Conservation (phyloP, 2,329 filamentous ascomycete species). For the Alternaria gansuensis region DNA sequence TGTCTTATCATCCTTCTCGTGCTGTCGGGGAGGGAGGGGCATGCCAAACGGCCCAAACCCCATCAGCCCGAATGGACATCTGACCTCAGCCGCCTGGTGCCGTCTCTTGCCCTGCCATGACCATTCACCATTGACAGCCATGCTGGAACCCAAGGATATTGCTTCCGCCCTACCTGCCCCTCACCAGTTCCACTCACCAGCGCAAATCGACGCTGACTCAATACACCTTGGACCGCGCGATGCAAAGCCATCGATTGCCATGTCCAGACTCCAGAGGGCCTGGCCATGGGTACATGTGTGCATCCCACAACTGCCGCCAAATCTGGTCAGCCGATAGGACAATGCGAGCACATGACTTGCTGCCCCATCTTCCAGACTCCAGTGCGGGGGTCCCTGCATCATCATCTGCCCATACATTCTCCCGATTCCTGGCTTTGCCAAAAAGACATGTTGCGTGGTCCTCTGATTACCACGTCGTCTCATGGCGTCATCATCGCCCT, state of each 20-base stretch:
- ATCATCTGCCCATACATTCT: slow-evolving; percentile 22
- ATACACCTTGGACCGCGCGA: slow-evolving; percentile 5
- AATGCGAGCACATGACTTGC: slow-evolving; percentile 44
- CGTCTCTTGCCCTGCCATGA: slow-evolving; percentile 14
- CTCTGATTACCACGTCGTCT: too few relatives aligned
- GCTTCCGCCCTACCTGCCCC: slow-evolving; percentile 27
- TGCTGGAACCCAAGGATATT: slow-evolving; percentile 16
- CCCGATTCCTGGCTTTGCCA: too few relatives aligned
- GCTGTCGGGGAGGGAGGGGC: slow-evolving; percentile 26
- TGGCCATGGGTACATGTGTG: slow-evolving; percentile 40
- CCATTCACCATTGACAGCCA: neutral
- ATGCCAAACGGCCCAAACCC: slow-evolving; percentile 1
- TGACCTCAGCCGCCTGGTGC: slow-evolving; percentile 33
- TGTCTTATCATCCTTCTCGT: slow-evolving; percentile 42
- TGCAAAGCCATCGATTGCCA: neutral
- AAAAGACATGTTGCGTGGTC: neutral
- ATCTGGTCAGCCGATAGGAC: slow-evolving; percentile 47
- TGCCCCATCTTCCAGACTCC: slow-evolving; percentile 27
- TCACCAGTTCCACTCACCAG: slow-evolving; percentile 21
- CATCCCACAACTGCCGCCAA: slow-evolving; percentile 31
- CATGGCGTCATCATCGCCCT: too few relatives aligned
- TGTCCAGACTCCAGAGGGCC: neutral
- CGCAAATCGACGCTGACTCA: slow-evolving; percentile 18
- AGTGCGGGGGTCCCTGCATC: slow-evolving; percentile 46
- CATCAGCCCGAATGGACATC: slow-evolving; percentile 20